Base-by-base conservation (phyloP, 2,329 filamentous ascomycete genomes). In the Colletotrichum zoysiae region DNA sequence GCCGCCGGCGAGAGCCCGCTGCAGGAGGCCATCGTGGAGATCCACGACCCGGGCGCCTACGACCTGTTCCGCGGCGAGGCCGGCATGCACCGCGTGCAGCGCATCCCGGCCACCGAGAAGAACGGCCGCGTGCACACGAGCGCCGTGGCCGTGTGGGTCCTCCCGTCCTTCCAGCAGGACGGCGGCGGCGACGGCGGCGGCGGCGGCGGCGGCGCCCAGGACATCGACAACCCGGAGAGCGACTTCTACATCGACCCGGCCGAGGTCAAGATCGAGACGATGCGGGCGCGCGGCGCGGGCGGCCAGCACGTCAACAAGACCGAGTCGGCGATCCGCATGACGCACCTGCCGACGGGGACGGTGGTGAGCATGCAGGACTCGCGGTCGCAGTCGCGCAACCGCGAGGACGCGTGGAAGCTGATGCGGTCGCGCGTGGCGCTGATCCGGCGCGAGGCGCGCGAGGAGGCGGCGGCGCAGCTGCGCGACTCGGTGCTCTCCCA, bases 291-390 rank as follows among this genome's bases (percentile, higher is more conserved):
- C 57, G 96, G 96, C 71, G 95, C 96, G 0, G 96, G 96, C 42
- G 96, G 96, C 0, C 96, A 99, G 84, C 96, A 99, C 82, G 96
- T 99, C 79, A 99, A 99, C 84, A 98, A 95, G 81, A 99, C 96
- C 0, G 96, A 99, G 84, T 97, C 94, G 40, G 96, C 96, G 4
- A 93, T 99, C 73, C 92, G 96, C 12, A 86, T 99, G 77, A 98
- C 95, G 2, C 96, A 99, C 84, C 82, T 92, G 8, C 96, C 96
- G 2, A 97, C 95, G 0, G 93, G 93, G 56, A 96, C 91, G 0
- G 90, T 93, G 2, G 95, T 98, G 18, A 92, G 91, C 16, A 97
- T 98, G 88, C 96, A 99, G 81, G 96, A 99, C 80, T 92, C 91
- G 65, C 89, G 96, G 66, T 97, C 94, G 55, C 96, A 99, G 84